Percentiles rank a stretch among this genome's conserved stretches.
Evolutionary conservation across 306 rosid genomes (phyloP).

Genomic region (Ziziphus jujuba): DNA sequence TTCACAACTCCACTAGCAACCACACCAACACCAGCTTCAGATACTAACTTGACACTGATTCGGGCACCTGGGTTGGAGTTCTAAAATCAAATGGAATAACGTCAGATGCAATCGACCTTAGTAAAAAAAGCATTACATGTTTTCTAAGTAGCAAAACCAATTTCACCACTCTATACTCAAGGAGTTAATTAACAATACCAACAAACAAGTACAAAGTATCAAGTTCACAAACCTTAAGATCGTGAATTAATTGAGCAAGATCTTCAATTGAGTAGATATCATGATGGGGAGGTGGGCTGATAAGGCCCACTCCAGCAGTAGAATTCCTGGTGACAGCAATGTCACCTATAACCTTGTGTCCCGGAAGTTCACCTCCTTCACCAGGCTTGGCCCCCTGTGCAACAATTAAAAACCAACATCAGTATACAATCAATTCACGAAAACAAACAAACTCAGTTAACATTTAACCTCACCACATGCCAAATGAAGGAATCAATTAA

Average conservation of each 20-base stretch:
- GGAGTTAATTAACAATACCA: neutral
- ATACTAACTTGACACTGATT: slow-evolving; percentile 93
- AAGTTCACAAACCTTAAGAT: slow-evolving; percentile 63
- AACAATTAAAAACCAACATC: slow-evolving; percentile 29
- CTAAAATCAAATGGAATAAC: slow-evolving; percentile 40
- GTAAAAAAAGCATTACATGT: neutral
- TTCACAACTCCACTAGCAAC: slow-evolving; percentile 99
- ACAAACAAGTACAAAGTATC: neutral
- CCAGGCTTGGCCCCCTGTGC: slow-evolving; percentile 98
- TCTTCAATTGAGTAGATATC: slow-evolving; percentile 98
- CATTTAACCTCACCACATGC: slow-evolving; percentile 43
- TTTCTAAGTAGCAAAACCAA: neutral
- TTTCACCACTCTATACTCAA: neutral
- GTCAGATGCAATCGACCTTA: slow-evolving; percentile 14
- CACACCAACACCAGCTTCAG: slow-evolving; percentile 99
- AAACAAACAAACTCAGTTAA: slow-evolving; percentile 14
- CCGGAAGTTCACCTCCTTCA: slow-evolving; percentile 99
- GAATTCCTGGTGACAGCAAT: slow-evolving; percentile 94
- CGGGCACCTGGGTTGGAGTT: slow-evolving; percentile 94
- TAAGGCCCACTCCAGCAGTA: slow-evolving; percentile 98
- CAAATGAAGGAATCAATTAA: slow-evolving; percentile 45
- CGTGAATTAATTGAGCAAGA: slow-evolving; percentile 93
- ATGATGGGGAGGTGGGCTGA: slow-evolving; percentile 99
- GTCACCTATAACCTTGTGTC: slow-evolving; percentile 96
- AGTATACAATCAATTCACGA: slow-evolving; percentile 23